Evolutionary conservation across 2,329 filamentous ascomycete species (phyloP).

Genomic region (Phaeosphaeriaceae sp.): DNA sequence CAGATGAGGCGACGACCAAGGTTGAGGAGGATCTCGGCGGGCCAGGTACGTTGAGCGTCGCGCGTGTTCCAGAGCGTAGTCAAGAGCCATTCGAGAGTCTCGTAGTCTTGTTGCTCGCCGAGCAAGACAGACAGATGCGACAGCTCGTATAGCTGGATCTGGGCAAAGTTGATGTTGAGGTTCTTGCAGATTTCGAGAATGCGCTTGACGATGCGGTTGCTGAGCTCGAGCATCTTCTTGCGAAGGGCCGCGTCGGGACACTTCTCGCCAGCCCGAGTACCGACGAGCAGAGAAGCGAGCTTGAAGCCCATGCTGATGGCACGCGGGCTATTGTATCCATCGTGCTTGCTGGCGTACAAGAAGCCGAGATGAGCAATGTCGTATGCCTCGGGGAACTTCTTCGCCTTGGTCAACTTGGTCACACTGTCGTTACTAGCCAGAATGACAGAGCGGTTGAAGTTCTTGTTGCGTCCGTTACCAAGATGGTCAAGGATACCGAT

Average conservation of each 20-base stretch:
- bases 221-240: constrained; percentile 52
- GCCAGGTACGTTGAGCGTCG: constrained; percentile 44
- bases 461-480: constrained; percentile 36
- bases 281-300: constrained; percentile 42
- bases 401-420: constrained; percentile 32
- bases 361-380: constrained; percentile 45
- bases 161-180: constrained; percentile 54
- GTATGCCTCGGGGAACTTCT: constrained; percentile 44
- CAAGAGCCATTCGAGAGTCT: constrained; percentile 50
- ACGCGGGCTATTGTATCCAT: constrained; percentile 41
- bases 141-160: constrained; percentile 51
- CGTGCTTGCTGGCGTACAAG: constrained; percentile 39
- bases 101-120: constrained; percentile 56
- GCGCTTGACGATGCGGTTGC: constrained; percentile 52
- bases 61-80: constrained; percentile 47
- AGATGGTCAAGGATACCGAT: constrained; percentile 39
- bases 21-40: constrained; percentile 54
- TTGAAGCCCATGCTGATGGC: constrained; percentile 50
- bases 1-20: constrained; percentile 63
- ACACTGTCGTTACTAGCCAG: constrained; percentile 34
- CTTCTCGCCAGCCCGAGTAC: constrained; percentile 35
- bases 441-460: constrained; percentile 40
- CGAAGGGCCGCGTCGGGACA: constrained; percentile 41
- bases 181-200: constrained; percentile 51
- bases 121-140: constrained; percentile 54